Conservation (phyloP, 352 stramenopile species). For the Aphanomyces stellatus region DNA sequence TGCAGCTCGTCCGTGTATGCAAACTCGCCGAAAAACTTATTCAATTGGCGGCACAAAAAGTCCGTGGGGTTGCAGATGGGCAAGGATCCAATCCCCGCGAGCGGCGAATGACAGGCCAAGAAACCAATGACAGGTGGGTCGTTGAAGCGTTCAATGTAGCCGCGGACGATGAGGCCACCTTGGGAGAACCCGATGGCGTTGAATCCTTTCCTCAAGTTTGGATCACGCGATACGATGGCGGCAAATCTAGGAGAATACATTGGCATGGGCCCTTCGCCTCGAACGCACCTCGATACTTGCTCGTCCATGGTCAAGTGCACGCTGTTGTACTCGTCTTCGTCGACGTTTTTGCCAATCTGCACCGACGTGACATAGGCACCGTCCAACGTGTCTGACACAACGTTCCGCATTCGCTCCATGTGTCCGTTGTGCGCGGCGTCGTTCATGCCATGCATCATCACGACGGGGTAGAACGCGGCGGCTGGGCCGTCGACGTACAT, state of each 20-base stretch:
- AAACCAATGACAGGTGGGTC: conserved; percentile 86
- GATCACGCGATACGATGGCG: conserved; percentile 38
- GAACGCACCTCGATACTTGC: conserved; percentile 41
- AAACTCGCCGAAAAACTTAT: conserved; percentile 34
- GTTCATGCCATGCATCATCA: conserved; percentile 92
- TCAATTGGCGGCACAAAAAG: conserved; percentile 79
- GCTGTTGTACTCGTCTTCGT: conserved; percentile 87
- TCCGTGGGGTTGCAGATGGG: conserved; percentile 81
- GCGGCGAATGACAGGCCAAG: conserved; percentile 86
- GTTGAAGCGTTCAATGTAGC: conserved; percentile 92
- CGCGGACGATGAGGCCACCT: conserved; percentile 89
- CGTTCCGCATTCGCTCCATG: conserved; percentile 78
- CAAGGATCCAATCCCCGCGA: conserved; percentile 83
- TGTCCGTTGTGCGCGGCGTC: conserved; percentile 86
- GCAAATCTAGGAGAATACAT: conserved; percentile 29
- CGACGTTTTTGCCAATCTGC: conserved; percentile 73
- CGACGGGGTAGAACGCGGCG: conserved; percentile 36
- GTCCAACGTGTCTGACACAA: conserved; percentile 27
- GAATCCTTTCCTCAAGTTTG: conserved; percentile 82
- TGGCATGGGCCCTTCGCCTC: background rate
- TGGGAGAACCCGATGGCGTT: conserved; percentile 90
- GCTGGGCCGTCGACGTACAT: background rate
- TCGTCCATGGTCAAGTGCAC: conserved; percentile 91
- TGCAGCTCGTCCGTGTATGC: conserved; percentile 47
- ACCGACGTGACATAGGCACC: conserved; percentile 80